Conservation (phyloP, 768 basidiomycete genomes). For the Termitomyces sp. region DNA sequence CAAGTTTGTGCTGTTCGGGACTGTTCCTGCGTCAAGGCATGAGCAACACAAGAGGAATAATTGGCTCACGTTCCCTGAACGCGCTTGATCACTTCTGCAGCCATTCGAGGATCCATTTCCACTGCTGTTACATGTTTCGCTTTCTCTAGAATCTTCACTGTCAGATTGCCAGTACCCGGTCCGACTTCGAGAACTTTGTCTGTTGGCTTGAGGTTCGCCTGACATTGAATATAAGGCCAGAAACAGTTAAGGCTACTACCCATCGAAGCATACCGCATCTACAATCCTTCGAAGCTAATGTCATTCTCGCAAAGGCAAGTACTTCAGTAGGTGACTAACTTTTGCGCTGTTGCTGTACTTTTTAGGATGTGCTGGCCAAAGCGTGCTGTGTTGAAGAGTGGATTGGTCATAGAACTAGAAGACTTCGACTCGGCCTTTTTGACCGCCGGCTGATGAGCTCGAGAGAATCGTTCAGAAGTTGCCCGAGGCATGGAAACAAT, state of each 20-base stretch:
- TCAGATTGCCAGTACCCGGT: conserved; percentile 96
- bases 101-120: conserved; percentile 99
- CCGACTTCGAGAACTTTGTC: conserved; percentile 97
- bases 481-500: conserved; percentile 66
- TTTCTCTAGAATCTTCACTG: conserved; percentile 88
- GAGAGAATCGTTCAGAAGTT: conserved; percentile 66
- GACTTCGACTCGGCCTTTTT: conserved; percentile 40
- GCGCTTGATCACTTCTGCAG: conserved; percentile 93
- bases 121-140: conserved; percentile 91
- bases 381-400: conserved; percentile 90
- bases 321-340: conserved; percentile 39
- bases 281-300: conserved; percentile 28
- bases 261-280: conserved; percentile 31
- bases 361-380: conserved; percentile 99
- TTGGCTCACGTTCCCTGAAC: conserved; percentile 90
- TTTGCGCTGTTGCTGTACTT: conserved; percentile 87
- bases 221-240: conserved; percentile 4
- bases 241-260: background rate
- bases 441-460: conserved; percentile 61
- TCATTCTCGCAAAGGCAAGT: conserved; percentile 2
- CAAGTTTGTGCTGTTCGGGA: conserved; percentile 92
- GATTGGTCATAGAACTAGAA: conserved; percentile 60
- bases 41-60: background rate
- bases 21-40: conserved; percentile 32
- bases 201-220: conserved; percentile 91